phyloP scores from a whole-genome alignment of 2,329 filamentous ascomycete species.

The Fusarium begoniae region DNA sequence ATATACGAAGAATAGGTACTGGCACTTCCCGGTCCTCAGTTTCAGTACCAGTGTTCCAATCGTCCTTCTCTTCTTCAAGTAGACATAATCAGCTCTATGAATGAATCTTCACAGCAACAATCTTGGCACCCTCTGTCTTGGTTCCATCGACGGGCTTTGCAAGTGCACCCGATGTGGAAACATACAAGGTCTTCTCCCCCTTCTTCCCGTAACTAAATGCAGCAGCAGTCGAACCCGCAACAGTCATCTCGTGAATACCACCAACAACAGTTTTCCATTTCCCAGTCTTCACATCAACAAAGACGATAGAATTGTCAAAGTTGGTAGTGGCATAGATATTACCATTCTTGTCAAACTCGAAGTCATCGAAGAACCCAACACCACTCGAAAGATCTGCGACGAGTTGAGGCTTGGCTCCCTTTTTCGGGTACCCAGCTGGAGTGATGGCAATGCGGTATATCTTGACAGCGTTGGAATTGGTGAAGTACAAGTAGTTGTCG shows the following conservation, averaged over 20 bases:
- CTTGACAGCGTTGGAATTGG: conserved; percentile 11
- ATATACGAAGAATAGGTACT: neutral
- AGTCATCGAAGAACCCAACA: conserved; percentile 35
- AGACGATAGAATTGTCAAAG: conserved; percentile 33
- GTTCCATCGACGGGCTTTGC: conserved; percentile 25
- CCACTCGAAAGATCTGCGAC: conserved; percentile 22
- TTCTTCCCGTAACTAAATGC: conserved; percentile 26
- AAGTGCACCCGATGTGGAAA: conserved; percentile 23
- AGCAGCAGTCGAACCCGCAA: conserved; percentile 35
- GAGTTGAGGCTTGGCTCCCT: conserved; percentile 31
- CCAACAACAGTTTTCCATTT: conserved; percentile 28
- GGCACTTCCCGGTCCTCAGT: neutral
- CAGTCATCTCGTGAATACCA: conserved; percentile 12
- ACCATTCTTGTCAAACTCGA: conserved; percentile 24
- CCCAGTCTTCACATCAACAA: conserved; percentile 16
- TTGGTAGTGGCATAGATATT: conserved; percentile 37
- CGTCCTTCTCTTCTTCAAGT: neutral
- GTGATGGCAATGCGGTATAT: conserved; percentile 29
- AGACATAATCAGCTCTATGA: neutral
- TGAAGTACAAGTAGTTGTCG: neutral
- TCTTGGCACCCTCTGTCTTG: conserved; percentile 31
- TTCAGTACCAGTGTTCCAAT: too few relatives aligned
- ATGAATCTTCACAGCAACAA: conserved; percentile 21
- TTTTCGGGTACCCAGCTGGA: conserved; percentile 2
- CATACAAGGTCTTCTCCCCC: conserved; percentile 24